A percentile compares a stretch with the other conserved stretches of the same genome.
phyloP scores from a whole-genome alignment of 495 filamentous ascomycete species.

The Aspergillus incahuasiensis region DNA sequence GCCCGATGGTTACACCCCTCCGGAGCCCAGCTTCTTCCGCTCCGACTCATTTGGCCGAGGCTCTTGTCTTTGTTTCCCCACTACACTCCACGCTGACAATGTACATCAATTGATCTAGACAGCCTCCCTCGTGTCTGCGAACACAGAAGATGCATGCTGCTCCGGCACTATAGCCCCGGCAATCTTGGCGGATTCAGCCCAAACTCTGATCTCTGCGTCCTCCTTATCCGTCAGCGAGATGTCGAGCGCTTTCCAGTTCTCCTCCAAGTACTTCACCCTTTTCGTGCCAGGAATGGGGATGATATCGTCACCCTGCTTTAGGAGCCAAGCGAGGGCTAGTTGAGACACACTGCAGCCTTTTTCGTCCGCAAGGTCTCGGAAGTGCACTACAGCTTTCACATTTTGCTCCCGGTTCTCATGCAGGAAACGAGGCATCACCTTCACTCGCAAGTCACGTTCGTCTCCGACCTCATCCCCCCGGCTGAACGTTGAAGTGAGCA shows the following conservation, averaged over 20 bases:
- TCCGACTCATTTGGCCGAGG: slow-evolving; percentile 15
- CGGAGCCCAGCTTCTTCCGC: slow-evolving; percentile 13
- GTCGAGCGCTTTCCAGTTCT: slow-evolving; percentile 41
- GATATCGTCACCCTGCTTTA: slow-evolving; percentile 56
- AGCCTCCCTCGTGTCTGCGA: neutral
- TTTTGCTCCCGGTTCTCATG: slow-evolving; percentile 33
- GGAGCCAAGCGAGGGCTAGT: slow-evolving; percentile 54
- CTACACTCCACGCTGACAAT: neutral
- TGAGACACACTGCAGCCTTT: slow-evolving; percentile 48
- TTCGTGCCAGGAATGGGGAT: slow-evolving; percentile 61
- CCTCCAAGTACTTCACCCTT: slow-evolving; percentile 49
- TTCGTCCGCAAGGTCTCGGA: slow-evolving; percentile 39
- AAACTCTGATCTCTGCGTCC: neutral
- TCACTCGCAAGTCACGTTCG: neutral
- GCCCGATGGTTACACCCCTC: slow-evolving; percentile 11
- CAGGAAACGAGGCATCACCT: slow-evolving; percentile 7
- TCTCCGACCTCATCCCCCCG: slow-evolving; percentile 22
- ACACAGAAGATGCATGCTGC: neutral
- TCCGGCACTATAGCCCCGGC: neutral
- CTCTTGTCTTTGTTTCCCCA: neutral
- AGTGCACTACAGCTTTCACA: slow-evolving; percentile 37
- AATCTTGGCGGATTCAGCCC: neutral
- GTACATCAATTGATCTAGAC: neutral
- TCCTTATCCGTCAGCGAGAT: neutral
- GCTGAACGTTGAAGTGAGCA: slow-evolving; percentile 35